A percentile compares a stretch with the other conserved stretches of the same genome.
These are phyloP conservation scores for Phytophthora ramorum DNA, from an alignment of 352 stramenopile species.

Conservation along the genomic window DNA sequence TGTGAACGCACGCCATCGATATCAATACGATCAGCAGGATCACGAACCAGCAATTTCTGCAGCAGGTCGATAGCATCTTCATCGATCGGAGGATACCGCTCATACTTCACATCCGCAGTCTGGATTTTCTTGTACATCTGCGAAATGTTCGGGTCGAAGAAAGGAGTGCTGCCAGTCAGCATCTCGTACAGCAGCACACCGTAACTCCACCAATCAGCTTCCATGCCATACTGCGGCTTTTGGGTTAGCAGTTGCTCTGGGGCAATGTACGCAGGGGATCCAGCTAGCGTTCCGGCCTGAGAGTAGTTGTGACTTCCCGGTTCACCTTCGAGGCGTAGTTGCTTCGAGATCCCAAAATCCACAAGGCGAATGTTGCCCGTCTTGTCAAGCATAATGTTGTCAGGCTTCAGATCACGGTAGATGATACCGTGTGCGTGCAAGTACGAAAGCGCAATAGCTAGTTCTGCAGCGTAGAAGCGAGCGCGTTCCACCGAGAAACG, in stretches of 20 bases:
- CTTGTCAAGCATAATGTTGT: conserved; percentile 92
- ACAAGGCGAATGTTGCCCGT: conserved; percentile 89
- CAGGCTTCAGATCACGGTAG: conserved; percentile 89
- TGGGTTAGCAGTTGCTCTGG: conserved; percentile 85
- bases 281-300: conserved; percentile 73
- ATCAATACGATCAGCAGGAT: conserved; percentile 70
- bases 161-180: conserved; percentile 88
- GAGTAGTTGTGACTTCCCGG: conserved; percentile 58
- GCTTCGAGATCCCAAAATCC: conserved; percentile 92
- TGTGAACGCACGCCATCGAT: conserved; percentile 69
- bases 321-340: conserved; percentile 53
- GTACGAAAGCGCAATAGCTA: conserved; percentile 88
- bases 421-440: conserved; percentile 89
- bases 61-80: conserved; percentile 73
- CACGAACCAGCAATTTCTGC: conserved; percentile 78
- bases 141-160: conserved; percentile 86
- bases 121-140: conserved; percentile 93
- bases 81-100: conserved; percentile 70
- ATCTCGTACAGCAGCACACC: conserved; percentile 92
- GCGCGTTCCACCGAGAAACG: conserved; percentile 73
- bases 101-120: conserved; percentile 86
- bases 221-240: conserved; percentile 88
- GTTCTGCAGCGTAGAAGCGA: conserved; percentile 89
- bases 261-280: conserved; percentile 87
- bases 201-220: conserved; percentile 93